Evolutionary conservation across 2,329 filamentous ascomycete species (phyloP), one percentile per base, ranked within the genome.

Genomic region (Clonostachys byssicola): DNA sequence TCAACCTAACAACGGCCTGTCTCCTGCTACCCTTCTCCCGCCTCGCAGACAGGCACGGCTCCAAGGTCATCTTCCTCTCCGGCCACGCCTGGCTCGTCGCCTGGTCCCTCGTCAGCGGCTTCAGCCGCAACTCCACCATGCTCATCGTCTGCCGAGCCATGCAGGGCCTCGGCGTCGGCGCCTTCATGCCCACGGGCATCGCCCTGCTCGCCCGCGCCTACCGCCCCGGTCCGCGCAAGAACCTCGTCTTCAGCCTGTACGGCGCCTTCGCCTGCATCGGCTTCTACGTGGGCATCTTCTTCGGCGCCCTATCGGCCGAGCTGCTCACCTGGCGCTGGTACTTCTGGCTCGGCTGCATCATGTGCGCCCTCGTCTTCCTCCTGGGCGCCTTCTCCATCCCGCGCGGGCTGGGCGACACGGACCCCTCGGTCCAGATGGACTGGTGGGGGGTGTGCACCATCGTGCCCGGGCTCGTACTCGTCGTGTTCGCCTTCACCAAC

Each of bases 401-500:
- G 1, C 58, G 57, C 5, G 57, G 62, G 39, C 55, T 62, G 45
- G 50, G 56, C 45, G 35, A 64, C 12, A 43, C 56, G 2, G 54
- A 59, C 14, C 47, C 54, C 2, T 43, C 41, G 2, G 47, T 66
- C 8, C 53, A 53, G 34, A 90, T 91, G 85, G 88, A 92, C 59
- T 90, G 83, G 78, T 67, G 73, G 48, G 87, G 87, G 0, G 66
- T 78, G 2, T 58, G 63, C 3, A 77, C 84, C 13, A 83, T 85
- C 14, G 74, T 88, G 0, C 73, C 76, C 0, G 88, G 85, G 0
- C 63, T 91, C 12, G 73, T 87, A 3, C 72, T 94, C 23, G 72
- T 89, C 52, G 84, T 90, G 0, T 92, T 85, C 56, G 85, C 88
- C 0, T 78, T 94, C 45, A 91, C 88, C 0, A 84, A 89, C 43